phyloP scores from a whole-genome alignment of 768 basidiomycete genomes.

The Suillus fuscotomentosus region DNA sequence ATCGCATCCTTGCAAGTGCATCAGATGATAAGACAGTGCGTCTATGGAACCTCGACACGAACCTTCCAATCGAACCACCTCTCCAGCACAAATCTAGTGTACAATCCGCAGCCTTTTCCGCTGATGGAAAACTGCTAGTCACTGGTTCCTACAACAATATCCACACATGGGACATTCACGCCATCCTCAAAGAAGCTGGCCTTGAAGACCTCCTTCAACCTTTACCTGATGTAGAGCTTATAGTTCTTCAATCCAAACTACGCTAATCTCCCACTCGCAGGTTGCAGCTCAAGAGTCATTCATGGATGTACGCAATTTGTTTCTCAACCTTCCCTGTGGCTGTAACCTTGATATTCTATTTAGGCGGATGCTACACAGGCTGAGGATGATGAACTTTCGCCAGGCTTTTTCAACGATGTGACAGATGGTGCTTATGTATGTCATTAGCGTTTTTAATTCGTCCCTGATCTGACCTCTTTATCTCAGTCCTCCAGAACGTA shows the following conservation, averaged over 20 bases:
- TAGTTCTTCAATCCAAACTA: not conserved
- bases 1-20: no score
- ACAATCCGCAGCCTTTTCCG: not conserved
- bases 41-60: not conserved
- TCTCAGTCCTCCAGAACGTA: not conserved
- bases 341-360: not conserved
- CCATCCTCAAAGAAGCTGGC: not conserved
- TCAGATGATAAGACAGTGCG: not conserved
- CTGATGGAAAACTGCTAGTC: not conserved
- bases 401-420: not conserved
- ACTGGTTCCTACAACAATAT: not conserved
- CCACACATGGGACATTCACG: not conserved
- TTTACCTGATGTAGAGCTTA: not conserved
- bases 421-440: not conserved
- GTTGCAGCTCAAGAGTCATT: not conserved
- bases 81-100: not conserved
- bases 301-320: not conserved
- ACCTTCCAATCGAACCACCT: not conserved
- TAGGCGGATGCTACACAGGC: no score
- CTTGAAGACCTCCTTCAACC: not conserved
- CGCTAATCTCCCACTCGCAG: not conserved
- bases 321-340: not conserved
- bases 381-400: not conserved
- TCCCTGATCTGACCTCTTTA: not conserved
- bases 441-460: not conserved